These are phyloP conservation scores for Leishmania guyanensis DNA, from an alignment of 208 protist species.

Conservation along the genomic window DNA sequence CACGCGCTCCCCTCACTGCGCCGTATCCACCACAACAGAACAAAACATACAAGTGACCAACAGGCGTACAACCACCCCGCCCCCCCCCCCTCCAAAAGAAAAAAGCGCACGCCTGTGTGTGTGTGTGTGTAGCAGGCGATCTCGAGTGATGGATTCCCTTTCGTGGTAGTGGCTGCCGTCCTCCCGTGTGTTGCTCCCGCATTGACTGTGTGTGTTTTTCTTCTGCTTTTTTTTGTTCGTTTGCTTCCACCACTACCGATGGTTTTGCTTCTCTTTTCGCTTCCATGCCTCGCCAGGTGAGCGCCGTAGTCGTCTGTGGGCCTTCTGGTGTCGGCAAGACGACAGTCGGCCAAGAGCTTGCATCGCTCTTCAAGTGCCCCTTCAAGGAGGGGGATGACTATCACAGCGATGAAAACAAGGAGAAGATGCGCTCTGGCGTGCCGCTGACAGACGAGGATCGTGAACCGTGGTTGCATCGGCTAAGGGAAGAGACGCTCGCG, in stretches of 20 bases:
- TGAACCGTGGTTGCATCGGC: slow-evolving; percentile 61
- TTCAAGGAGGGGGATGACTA: slow-evolving; percentile 81
- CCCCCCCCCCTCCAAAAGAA: not conserved
- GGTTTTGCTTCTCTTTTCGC: not conserved
- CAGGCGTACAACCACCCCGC: not conserved
- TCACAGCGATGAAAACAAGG: slow-evolving; percentile 52
- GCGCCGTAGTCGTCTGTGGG: slow-evolving; percentile 68
- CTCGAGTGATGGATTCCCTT: not conserved
- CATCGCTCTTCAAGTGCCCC: slow-evolving; percentile 35
- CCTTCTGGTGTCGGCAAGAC: slow-evolving; percentile 79
- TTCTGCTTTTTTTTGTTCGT: not conserved
- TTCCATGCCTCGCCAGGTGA: slow-evolving; percentile 20
- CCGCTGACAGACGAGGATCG: slow-evolving; percentile 78
- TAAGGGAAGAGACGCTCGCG: slow-evolving; percentile 46
- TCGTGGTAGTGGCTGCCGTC: not conserved
- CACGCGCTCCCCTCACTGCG: not conserved
- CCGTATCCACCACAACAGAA: not conserved
- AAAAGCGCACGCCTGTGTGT: not conserved
- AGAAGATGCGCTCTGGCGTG: slow-evolving; percentile 70
- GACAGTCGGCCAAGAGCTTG: slow-evolving; percentile 62
- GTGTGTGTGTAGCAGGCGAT: not conserved
- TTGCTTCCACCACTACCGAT: not conserved
- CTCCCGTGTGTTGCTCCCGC: not conserved
- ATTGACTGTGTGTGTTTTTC: not conserved
- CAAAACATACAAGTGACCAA: not conserved